Evolutionary conservation across 2,329 filamentous ascomycete genomes (phyloP), one percentile per base, ranked within the genome.

Genomic region (Fusarium fracticaudum): DNA sequence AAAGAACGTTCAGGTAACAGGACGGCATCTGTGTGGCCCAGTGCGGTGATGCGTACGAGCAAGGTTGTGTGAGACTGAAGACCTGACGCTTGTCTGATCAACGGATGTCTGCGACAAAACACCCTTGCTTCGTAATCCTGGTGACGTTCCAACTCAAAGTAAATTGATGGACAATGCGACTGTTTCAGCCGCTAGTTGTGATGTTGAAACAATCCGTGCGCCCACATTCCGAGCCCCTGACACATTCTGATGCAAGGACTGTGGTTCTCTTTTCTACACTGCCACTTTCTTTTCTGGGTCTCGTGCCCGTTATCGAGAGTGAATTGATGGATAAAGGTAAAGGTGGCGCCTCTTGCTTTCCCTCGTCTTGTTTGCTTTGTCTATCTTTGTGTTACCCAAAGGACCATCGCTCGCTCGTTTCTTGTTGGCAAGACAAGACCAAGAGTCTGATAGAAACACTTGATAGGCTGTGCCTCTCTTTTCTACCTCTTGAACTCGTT

Each of bases 201-300:
- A 63, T 43, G 64, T 73, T 77, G 75, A 77, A 75, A 78, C 76
- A 67, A 75, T 40, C 74, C 74, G 76, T 78, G 75, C 72, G 58
- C 60, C 66, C 66, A 67, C 73, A 71, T 73, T 73, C 70, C 51
- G 29, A 37, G 29, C 65, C 65, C 73, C 64, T 69, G 58, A 51
- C 60, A 67, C 44, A 63, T 64, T 63, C 71, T 76, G 71, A 77
- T 40, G 68, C 75, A 69, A 57, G 58, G 63, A 72, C 57, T 40
- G 67, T 64, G 38, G 44, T 41, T 63, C 35, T 48, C 40, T 40
- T 54, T 47, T 53, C 33, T 45, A 55, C 53, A 51, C 45, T 41
- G 48, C 33, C 33, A 43, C 51, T 33, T 51, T 64, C 31, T 48
- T 66, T 54, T 64, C 61, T 54, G 65, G 67, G 67, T 69, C 65